Evolutionary conservation across 2,329 filamentous ascomycete genomes (phyloP).

Genomic region (Clarireedia monteithiana): DNA sequence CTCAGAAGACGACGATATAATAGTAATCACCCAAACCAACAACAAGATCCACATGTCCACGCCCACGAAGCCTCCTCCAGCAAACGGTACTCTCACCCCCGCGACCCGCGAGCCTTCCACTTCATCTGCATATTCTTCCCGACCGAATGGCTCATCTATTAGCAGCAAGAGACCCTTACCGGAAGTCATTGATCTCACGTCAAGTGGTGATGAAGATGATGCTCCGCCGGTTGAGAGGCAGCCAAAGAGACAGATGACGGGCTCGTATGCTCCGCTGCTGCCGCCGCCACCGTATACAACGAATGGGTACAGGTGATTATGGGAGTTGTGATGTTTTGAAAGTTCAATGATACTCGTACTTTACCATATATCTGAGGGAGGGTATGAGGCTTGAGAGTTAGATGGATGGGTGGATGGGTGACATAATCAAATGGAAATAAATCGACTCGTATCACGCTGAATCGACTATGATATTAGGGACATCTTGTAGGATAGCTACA

Average conservation of each 20-base stretch:
- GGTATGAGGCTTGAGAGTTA: too few species aligned
- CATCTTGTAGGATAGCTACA: too few species aligned
- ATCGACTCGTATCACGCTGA: too few species aligned
- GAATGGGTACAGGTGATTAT: background rate
- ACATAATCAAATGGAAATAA: too few species aligned
- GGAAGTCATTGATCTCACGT: slow-evolving; percentile 46
- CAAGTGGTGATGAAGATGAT: slow-evolving; percentile 44
- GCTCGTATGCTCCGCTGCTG: background rate
- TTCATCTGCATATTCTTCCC: slow-evolving; percentile 26
- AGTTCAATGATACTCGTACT: background rate
- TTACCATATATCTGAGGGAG: too few species aligned
- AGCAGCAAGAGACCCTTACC: slow-evolving; percentile 37
- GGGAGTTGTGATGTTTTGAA: background rate
- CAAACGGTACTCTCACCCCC: slow-evolving; percentile 11
- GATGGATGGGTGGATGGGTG: too few species aligned
- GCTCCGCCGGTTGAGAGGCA: slow-evolving; percentile 28
- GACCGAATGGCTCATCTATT: slow-evolving; percentile 9
- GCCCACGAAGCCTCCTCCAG: slow-evolving; percentile 15
- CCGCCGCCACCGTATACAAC: background rate
- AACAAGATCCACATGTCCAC: slow-evolving; percentile 23
- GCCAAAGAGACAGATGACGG: slow-evolving; percentile 27
- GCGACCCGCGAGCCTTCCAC: slow-evolving; percentile 30
- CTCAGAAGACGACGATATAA: slow-evolving; percentile 40
- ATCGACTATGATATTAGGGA: too few species aligned
- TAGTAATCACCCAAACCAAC: slow-evolving; percentile 36